These are phyloP conservation scores for Zygnema circumcarinatum DNA, from an alignment of 139 green algal genomes.

Conservation along the genomic window DNA sequence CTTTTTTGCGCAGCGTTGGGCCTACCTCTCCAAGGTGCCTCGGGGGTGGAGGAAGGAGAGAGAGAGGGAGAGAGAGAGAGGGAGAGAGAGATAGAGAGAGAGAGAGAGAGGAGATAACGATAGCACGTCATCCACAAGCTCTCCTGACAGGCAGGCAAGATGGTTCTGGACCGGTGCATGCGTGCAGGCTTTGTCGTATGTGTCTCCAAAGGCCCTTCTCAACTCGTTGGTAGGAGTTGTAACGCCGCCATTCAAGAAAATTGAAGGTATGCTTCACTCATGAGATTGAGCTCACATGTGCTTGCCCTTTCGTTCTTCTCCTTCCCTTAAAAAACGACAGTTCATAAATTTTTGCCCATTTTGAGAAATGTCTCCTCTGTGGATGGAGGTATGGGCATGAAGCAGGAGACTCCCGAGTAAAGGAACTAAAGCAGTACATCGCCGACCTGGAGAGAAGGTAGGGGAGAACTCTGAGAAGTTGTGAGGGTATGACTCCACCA, in stretches of 20 bases:
- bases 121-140: background rate
- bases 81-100: too few species aligned
- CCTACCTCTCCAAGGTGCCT: constrained; percentile 63
- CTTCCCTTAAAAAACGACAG: too few species aligned
- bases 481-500: too few species aligned
- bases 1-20: constrained; percentile 55
- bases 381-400: too few species aligned
- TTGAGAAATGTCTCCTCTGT: too few species aligned
- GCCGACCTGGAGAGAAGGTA: constrained; percentile 68
- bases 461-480: too few species aligned
- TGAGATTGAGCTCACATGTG: too few species aligned
- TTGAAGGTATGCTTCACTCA: background rate
- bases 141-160: background rate
- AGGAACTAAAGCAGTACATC: constrained; percentile 76
- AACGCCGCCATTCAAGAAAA: background rate
- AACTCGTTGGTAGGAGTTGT: constrained; percentile 69
- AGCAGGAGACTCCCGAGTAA: constrained; percentile 58
- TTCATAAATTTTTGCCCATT: too few species aligned
- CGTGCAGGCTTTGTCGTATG: constrained; percentile 69
- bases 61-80: background rate
- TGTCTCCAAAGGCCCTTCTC: constrained; percentile 70
- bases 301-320: too few species aligned
- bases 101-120: background rate
- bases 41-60: background rate
- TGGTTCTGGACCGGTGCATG: background rate